Conservation (phyloP, 2,329 filamentous ascomycete species). For the Trichoderma breve region DNA sequence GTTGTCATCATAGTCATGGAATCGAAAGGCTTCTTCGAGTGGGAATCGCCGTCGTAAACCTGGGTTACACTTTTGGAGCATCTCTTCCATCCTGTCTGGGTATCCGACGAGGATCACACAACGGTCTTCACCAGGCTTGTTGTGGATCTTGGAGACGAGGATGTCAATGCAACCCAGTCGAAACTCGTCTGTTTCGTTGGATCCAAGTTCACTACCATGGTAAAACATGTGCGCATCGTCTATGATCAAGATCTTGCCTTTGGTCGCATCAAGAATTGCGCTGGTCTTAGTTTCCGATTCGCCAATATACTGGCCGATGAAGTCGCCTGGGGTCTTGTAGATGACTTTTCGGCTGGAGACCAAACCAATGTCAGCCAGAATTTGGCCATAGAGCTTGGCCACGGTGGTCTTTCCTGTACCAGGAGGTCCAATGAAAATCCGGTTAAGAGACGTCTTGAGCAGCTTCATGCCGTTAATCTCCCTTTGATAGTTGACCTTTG, state of each 20-base stretch:
- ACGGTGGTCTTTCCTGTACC: slow-evolving; percentile 73
- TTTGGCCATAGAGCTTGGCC: slow-evolving; percentile 68
- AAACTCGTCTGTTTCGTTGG: neutral
- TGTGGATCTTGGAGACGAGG: slow-evolving; percentile 1
- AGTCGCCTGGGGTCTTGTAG: slow-evolving; percentile 61
- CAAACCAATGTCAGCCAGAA: slow-evolving; percentile 73
- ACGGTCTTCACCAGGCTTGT: neutral
- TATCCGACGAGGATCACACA: neutral
- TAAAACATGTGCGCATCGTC: slow-evolving; percentile 62
- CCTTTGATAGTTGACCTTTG: neutral
- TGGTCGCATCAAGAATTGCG: slow-evolving; percentile 53
- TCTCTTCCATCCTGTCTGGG: neutral
- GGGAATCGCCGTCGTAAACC: neutral
- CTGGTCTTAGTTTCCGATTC: slow-evolving; percentile 67
- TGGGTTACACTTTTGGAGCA: neutral
- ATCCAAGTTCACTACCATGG: neutral
- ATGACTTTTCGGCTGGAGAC: slow-evolving; percentile 51
- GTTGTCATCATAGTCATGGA: neutral
- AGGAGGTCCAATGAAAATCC: slow-evolving; percentile 63
- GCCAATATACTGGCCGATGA: slow-evolving; percentile 66
- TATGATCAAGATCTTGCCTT: slow-evolving; percentile 67
- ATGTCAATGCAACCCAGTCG: neutral
- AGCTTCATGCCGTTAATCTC: neutral
- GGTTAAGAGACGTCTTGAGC: slow-evolving; percentile 59
- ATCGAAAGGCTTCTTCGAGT: neutral